These are phyloP conservation scores for Dimargaris xerosporica DNA, from an alignment of 192 early-diverging fungal species.

Conservation along the genomic window DNA sequence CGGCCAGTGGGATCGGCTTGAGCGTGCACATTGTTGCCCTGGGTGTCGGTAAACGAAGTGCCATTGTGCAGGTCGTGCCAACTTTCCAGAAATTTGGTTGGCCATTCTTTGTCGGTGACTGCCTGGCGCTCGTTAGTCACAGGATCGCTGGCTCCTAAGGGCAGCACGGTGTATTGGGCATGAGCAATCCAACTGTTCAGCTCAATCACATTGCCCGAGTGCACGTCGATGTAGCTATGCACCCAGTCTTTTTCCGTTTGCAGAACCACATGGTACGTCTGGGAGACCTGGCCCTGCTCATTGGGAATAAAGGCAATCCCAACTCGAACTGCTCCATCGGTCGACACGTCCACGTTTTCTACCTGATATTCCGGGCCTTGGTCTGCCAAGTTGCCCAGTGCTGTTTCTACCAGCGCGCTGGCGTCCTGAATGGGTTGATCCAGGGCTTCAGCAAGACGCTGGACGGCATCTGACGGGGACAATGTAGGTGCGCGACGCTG, in stretches of 20 bases:
- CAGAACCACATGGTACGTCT: slow-evolving; percentile 68
- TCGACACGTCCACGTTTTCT: slow-evolving; percentile 12
- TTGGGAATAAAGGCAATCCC: slow-evolving; percentile 48
- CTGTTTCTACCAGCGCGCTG: background rate
- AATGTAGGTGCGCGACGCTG: background rate
- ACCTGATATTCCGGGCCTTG: too few species aligned
- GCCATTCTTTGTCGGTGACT: slow-evolving; percentile 27
- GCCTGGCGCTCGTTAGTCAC: slow-evolving; percentile 37
- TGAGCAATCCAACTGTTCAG: slow-evolving; percentile 73
- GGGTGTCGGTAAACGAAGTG: slow-evolving; percentile 42
- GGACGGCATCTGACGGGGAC: background rate
- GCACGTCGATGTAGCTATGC: slow-evolving; percentile 47
- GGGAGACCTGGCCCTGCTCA: slow-evolving; percentile 33
- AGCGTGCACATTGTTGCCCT: slow-evolving; percentile 87
- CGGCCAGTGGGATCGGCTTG: slow-evolving; percentile 59
- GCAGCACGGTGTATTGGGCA: slow-evolving; percentile 63
- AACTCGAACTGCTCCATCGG: slow-evolving; percentile 34
- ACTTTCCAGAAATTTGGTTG: slow-evolving; percentile 31
- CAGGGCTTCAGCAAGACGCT: background rate
- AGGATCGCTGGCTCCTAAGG: slow-evolving; percentile 69
- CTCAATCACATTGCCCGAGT: slow-evolving; percentile 39
- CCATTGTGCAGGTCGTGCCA: slow-evolving; percentile 58
- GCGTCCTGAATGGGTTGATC: background rate
- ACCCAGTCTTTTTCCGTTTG: slow-evolving; percentile 70
- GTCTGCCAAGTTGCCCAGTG: background rate